Conservation (phyloP, 2,329 filamentous ascomycete genomes). For the Cercospora janseana region DNA sequence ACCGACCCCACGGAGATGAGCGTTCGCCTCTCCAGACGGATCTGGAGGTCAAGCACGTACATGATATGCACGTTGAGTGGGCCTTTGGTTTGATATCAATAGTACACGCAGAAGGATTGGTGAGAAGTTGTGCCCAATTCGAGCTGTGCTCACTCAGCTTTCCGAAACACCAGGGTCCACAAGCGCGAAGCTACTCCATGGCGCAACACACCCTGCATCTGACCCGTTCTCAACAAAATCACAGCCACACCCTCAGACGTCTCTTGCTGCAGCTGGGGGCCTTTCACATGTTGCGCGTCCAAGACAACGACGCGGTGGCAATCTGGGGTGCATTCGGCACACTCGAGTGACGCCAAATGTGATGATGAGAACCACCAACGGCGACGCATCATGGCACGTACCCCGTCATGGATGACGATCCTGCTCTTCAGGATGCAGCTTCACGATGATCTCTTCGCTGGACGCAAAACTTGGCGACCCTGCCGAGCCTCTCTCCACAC, state of each 20-base stretch:
- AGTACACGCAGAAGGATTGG: not conserved
- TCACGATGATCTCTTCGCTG: not conserved
- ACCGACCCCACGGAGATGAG: conserved; percentile 18
- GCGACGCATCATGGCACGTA: not conserved
- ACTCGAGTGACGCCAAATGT: not conserved
- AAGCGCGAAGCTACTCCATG: conserved; percentile 9
- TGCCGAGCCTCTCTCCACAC: conserved; percentile 4
- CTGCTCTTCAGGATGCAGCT: not conserved
- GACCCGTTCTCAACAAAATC: conserved; percentile 17
- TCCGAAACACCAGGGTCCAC: conserved; percentile 7
- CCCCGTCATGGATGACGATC: conserved; percentile 6
- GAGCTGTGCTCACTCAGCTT: not conserved
- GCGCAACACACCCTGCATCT: conserved; percentile 18
- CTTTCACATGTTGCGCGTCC: conserved; percentile 10
- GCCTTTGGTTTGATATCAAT: conserved; percentile 12
- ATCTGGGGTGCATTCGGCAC: conserved; percentile 16
- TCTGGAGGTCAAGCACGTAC: not conserved
- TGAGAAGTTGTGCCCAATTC: not conserved
- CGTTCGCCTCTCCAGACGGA: conserved; percentile 9
- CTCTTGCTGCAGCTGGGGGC: conserved; percentile 5
- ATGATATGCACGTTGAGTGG: conserved; percentile 1
- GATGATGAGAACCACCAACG: not conserved
- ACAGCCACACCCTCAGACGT: conserved; percentile 13
- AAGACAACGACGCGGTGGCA: conserved; percentile 12
- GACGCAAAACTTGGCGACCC: not conserved